phyloP scores from a whole-genome alignment of 371 early-diverging fungal species.

The Capniomyces stellatus region DNA sequence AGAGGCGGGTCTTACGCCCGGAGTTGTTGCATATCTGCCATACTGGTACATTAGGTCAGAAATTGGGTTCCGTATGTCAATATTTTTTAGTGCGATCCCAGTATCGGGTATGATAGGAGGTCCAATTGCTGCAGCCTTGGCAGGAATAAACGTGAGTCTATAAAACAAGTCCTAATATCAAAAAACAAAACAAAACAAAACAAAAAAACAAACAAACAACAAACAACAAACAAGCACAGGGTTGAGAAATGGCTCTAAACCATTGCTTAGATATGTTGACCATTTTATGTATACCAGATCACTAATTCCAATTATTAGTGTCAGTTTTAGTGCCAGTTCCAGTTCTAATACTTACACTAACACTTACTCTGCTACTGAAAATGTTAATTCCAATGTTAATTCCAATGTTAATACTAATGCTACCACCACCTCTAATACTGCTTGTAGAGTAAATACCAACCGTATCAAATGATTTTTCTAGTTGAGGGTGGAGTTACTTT shows the following conservation, averaged over 20 bases:
- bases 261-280: no score
- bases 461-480: slow-evolving; percentile 53
- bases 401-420: no score
- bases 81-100: slow-evolving; percentile 27
- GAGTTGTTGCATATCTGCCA: slow-evolving; percentile 31
- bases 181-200: no score
- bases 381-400: no score
- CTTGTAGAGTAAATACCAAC: no score
- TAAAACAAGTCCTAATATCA: no score
- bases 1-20: slow-evolving; percentile 45
- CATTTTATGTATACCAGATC: no score
- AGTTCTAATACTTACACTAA: not conserved
- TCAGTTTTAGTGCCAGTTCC: not conserved
- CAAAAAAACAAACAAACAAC: no score
- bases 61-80: slow-evolving; percentile 17
- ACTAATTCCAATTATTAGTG: not conserved
- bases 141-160: slow-evolving; percentile 22
- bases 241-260: no score
- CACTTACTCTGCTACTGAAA: not conserved
- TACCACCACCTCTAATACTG: no score
- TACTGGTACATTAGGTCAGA: slow-evolving; percentile 33
- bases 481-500: slow-evolving; percentile 53
- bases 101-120: slow-evolving; percentile 31
- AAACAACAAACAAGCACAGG: no score
- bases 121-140: slow-evolving; percentile 25